These are phyloP conservation scores for Cladorrhinum samala DNA, from an alignment of 495 filamentous ascomycete species.

Conservation along the genomic window DNA sequence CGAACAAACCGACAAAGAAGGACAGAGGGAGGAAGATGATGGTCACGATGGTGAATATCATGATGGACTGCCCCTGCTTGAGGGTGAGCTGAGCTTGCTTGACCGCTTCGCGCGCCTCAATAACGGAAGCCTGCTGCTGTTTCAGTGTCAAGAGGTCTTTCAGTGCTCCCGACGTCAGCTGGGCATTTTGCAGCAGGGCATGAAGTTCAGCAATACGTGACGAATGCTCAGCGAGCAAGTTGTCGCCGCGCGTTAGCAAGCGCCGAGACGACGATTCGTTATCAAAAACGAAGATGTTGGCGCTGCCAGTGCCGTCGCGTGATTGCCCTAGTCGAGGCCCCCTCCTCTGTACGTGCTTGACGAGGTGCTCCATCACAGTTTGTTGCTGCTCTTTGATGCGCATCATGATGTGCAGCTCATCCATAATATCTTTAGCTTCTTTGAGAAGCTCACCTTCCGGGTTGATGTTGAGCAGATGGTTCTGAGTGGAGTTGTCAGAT, in stretches of 20 bases:
- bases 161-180: conserved; percentile 21
- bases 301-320: too few species aligned
- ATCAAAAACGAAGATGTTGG: too few species aligned
- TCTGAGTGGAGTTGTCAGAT: conserved; percentile 39
- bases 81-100: conserved; percentile 54
- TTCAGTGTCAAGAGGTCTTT: conserved; percentile 53
- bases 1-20: conserved; percentile 34
- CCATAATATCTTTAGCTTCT: conserved; percentile 66
- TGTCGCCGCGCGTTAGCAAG: conserved; percentile 17
- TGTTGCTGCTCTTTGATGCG: conserved; percentile 54
- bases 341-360: conserved; percentile 46
- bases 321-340: too few species aligned
- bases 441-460: conserved; percentile 58
- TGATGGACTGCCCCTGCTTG: conserved; percentile 53
- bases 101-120: conserved; percentile 52
- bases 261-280: too few species aligned
- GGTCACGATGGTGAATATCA: conserved; percentile 61
- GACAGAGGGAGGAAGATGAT: conserved; percentile 46
- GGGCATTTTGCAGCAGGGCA: conserved; percentile 19
- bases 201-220: conserved; percentile 21
- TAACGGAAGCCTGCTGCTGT: conserved; percentile 58
- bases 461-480: conserved; percentile 61
- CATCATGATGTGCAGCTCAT: conserved; percentile 67
- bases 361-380: conserved; percentile 50
- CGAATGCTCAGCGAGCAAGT: conserved; percentile 15